Conservation (phyloP, 208 protist genomes). For the Zelonia costaricensis region DNA sequence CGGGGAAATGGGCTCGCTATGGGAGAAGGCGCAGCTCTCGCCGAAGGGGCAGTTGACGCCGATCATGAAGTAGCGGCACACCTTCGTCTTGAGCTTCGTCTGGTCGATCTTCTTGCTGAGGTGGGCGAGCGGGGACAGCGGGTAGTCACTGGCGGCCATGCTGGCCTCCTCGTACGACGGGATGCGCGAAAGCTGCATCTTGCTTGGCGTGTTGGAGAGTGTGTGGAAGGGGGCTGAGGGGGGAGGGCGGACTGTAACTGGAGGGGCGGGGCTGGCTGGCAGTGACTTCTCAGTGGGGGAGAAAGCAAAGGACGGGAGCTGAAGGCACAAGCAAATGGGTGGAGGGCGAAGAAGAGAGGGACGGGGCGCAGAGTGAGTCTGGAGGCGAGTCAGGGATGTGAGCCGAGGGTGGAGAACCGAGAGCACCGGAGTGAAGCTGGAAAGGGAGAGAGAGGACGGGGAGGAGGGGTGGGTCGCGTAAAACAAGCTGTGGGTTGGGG, state of each 20-base stretch:
- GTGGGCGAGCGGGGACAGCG: conserved; percentile 21
- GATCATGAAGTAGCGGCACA: conserved; percentile 83
- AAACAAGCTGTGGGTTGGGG: too few species aligned
- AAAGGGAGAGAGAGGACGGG: too few species aligned
- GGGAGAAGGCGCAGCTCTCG: conserved; percentile 86
- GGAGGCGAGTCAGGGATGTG: too few species aligned
- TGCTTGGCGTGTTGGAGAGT: not conserved
- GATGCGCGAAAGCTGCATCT: conserved; percentile 29
- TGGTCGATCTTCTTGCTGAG: conserved; percentile 70
- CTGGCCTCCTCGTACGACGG: conserved; percentile 39
- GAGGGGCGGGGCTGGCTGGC: too few species aligned
- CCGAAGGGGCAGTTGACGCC: conserved; percentile 78
- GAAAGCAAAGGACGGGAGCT: too few species aligned
- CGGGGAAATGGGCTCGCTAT: conserved; percentile 52
- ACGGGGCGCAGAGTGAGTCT: too few species aligned
- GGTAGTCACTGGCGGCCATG: conserved; percentile 25
- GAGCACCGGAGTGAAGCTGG: too few species aligned
- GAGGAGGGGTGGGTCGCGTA: too few species aligned
- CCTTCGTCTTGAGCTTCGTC: conserved; percentile 86
- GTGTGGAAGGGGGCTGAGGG: not conserved
- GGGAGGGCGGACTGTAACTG: not conserved
- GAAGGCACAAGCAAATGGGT: too few species aligned
- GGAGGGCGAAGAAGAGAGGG: too few species aligned
- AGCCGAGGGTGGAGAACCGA: too few species aligned
- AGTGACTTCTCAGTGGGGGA: too few species aligned